These are phyloP conservation scores for Zymoseptoria pseudotritici DNA, from an alignment of 2,329 filamentous ascomycete genomes.

Conservation along the genomic window DNA sequence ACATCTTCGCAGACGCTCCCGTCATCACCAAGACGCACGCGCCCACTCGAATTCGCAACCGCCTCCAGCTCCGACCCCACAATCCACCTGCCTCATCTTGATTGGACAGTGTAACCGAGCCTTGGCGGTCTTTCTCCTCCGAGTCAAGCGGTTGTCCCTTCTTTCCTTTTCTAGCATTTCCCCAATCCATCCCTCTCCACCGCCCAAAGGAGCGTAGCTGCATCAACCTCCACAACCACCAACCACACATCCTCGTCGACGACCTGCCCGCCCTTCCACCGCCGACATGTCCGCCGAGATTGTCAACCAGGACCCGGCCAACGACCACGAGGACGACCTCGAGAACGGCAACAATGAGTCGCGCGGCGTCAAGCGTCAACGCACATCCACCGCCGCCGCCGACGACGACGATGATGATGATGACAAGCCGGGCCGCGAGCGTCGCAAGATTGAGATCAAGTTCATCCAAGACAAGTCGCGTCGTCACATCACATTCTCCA, in stretches of 20 bases:
- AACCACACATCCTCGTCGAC: not conserved
- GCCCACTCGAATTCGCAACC: not conserved
- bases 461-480: slow-evolving; percentile 99
- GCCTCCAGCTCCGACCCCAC: not conserved
- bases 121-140: not conserved
- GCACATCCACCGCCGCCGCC: slow-evolving; percentile 60
- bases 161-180: not conserved
- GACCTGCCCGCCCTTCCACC: not conserved
- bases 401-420: slow-evolving; percentile 91
- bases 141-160: not conserved
- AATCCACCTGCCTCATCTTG: not conserved
- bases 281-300: slow-evolving; percentile 16
- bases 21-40: not conserved
- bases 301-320: slow-evolving; percentile 16
- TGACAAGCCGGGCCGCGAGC: slow-evolving; percentile 96
- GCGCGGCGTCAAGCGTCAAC: slow-evolving; percentile 83
- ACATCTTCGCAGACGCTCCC: not conserved
- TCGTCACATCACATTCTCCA: slow-evolving; percentile 98
- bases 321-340: slow-evolving; percentile 39
- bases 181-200: not conserved
- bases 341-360: slow-evolving; percentile 65
- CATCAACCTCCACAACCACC: not conserved
- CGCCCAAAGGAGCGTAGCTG: not conserved
- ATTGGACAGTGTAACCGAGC: not conserved
- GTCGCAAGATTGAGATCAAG: slow-evolving; percentile 99